Evolutionary conservation across 108 stramenopile genomes (phyloP), one percentile per base, ranked within the genome.

Genomic region (Nannochloropsis salina): DNA sequence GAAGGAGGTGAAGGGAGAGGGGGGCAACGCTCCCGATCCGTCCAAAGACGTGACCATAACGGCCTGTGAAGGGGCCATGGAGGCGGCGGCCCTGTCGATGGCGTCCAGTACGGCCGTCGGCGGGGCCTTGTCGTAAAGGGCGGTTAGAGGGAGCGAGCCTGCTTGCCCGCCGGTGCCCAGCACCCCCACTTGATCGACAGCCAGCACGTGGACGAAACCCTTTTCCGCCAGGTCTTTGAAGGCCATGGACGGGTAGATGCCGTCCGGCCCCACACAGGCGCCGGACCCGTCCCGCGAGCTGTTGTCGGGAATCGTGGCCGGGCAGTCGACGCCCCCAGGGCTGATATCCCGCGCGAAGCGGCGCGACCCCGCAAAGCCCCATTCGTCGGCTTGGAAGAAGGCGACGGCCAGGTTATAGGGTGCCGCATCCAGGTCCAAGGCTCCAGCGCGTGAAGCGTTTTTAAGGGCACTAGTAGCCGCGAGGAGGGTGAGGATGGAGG

Each of bases 321-420:
- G 1, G n/a, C 61, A 74, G n/a, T 15, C n/a, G 8, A 74, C 3
- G 2, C n/a, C 8, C 21, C 82, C 82, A 4, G 42, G 82, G 20
- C 20, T 20, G 9, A 82, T 82, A 82, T 82, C 82, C 20, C 82
- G 42, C 20, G 21, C 82, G 21, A 82, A 82, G 42, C 82, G 42
- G 21, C 82, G 82, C 20, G 82, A 82, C 20, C 82, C 82, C 20
- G 82, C 82, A 9, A 44, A 82, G 5, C 82, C 82, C 82, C 82
- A 82, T 9, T 82, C 82, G 8, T 82, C 82, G 6, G 82, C 82
- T 9, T 82, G 42, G 42, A 45, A 43, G 21, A 45, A 43, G 6
- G 61, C 61, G 20, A 74, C 61, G 20, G 61, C 61, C 20, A 82
- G 44, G 21, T 44, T 82, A 82, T 15, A 8, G 21, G 82, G 44